Conservation (phyloP, 139 green algal genomes). For the Mesotaenium endlicherianum region DNA sequence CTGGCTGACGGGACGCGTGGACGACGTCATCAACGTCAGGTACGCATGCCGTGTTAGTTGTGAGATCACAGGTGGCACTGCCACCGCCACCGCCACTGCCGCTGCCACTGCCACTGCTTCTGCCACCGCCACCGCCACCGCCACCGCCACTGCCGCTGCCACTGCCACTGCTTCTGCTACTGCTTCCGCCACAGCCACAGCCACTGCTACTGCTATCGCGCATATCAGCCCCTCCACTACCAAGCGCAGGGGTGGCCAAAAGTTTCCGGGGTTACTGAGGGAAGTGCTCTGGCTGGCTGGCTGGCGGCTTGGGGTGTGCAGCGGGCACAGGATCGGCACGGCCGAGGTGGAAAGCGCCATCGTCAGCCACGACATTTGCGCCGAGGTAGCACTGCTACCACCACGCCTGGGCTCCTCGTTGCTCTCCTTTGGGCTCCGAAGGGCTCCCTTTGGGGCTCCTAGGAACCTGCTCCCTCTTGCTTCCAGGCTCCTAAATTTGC, state of each 20-base stretch:
- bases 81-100: background rate
- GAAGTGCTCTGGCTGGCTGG: background rate
- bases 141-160: too few species aligned
- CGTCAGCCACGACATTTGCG: constrained; percentile 69
- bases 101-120: background rate
- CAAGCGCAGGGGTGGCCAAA: too few species aligned
- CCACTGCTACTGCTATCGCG: too few species aligned
- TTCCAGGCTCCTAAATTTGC: background rate
- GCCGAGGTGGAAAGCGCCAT: constrained; percentile 93
- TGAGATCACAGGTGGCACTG: background rate
- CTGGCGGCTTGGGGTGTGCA: background rate
- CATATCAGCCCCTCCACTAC: too few species aligned
- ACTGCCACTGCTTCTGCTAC: too few species aligned
- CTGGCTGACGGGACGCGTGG: constrained; percentile 88
- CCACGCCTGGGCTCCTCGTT: background rate
- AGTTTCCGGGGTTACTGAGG: too few species aligned
- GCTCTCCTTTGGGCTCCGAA: background rate
- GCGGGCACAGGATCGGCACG: constrained; percentile 88
- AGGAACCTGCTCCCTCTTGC: background rate
- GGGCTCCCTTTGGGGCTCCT: too few species aligned
- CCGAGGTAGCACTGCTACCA: constrained; percentile 61
- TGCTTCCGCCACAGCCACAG: too few species aligned
- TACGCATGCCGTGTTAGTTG: constrained; percentile 3
- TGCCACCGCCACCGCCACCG: too few species aligned
- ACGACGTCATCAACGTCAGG: constrained; percentile 93